Base-by-base conservation (phyloP, 2,329 filamentous ascomycete species). In the Stachybotrys chartarum region DNA sequence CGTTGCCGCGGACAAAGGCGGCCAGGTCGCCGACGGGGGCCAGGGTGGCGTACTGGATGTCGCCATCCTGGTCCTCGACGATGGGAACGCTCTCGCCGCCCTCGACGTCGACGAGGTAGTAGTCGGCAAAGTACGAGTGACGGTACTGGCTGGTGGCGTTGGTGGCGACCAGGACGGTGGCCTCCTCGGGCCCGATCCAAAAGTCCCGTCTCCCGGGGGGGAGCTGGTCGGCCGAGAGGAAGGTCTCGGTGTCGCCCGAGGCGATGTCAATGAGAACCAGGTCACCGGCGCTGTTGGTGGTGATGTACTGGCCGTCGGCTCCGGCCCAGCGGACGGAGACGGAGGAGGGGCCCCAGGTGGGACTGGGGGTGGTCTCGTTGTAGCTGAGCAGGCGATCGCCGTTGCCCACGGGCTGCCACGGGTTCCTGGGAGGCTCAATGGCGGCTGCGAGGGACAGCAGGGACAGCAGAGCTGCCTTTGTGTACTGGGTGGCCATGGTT, bases 101-200 rank as follows among this genome's bases (percentile, higher is more conserved):
- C n/a, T 73, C 74, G 11, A 86, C 78, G 59, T 88, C 80, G 50
- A 85, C 77, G 18, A 89, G 71, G 49, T 82, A 78, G 67, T 88
- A 89, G 65, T 88, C 78, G 39, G 85, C 80, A 64, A 84, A 85
- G 68, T 84, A 88, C 6, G 85, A 86, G 69, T 87, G 73, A 1
- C 86, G 81, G 63, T 88, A 88, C 65, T 86, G 80, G 68, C 87
- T 86, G 14, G 82, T 88, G 66, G 82, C 78, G 63, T 88, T 88
- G 54, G 82, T 77, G 1, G 84, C 76, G 70, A 85, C 83, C 17
- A 88, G 70, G 0, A 88, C 77, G 54, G 78, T 78, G 24, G 76
- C 77, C 7, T 80, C 74, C 62, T 86, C 83, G 2, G 81, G 70
- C 46, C 81, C 83, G 59, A 88, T 84, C 71, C 76, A 84, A 66